Base-by-base conservation (phyloP, 148 eudicot genomes). In the Amaranthus cruentus region DNA sequence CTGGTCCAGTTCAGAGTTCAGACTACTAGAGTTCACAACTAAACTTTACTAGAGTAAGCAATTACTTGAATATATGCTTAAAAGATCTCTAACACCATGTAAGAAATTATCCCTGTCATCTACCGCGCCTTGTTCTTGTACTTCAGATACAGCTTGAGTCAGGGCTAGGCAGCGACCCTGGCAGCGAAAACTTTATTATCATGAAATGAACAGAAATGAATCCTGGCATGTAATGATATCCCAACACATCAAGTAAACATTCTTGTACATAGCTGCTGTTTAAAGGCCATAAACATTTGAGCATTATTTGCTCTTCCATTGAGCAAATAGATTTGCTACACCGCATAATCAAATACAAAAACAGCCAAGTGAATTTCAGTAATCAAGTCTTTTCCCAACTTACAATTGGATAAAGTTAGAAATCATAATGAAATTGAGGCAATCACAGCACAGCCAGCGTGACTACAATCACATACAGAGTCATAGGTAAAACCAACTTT, bases 111-210 rank as follows among this genome's bases (percentile, higher is more conserved):
- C 97, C 75, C 94, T 84, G 78, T 95, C 99, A 80, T 95, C 97
- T 66, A 95, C 99, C 4, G 97, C 99, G 72, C 99, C 99, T 88
- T 95, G 99, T 82, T 92, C 99, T 76, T 91, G 94, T 59, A 90
- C 85, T 77, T 92, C 97, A 80, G 94, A 82, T 69, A 88, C 96
- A 73, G 97, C 91, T 88, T 90, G 88, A 76, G 82, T 87, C 78
- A 95, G 82, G 76, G 92, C 89, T 75, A 82, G 72, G 77, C 87
- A 95, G 77, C 90, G 94, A 62, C 83, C 87, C 99, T 95, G 78
- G 54, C 61, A 73, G 38, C 68, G 38, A 78, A 21, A 54, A 62
- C n/a, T 71, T 75, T 49, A 76, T 62, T 13, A 67, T 47, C 4
- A 54, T 47, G n/a, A 62, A 69, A 42, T 57, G 47, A 15, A 69